These are phyloP conservation scores for Camillea tinctor DNA, from an alignment of 2,329 filamentous ascomycete species.

Conservation along the genomic window DNA sequence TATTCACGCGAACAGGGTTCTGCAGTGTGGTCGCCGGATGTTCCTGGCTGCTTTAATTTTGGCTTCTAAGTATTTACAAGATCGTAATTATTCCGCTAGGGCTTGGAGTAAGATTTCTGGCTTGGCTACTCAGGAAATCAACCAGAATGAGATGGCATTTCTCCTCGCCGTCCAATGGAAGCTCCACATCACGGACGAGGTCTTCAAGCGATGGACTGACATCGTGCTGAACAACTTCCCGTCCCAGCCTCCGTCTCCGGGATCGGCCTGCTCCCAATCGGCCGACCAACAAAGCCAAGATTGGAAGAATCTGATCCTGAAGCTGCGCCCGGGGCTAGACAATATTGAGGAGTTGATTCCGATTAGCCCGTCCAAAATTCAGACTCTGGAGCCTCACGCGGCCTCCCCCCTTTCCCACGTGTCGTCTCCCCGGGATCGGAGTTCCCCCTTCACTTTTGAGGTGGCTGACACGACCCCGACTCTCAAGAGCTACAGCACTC, in stretches of 20 bases:
- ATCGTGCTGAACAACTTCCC: conserved; percentile 85
- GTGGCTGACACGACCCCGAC: conserved; percentile 41
- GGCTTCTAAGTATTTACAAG: conserved; percentile 96
- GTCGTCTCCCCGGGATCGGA: conserved; percentile 41
- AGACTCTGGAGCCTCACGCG: conserved; percentile 36
- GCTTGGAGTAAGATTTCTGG: conserved; percentile 99
- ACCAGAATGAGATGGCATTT: conserved; percentile 93
- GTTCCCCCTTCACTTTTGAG: conserved; percentile 35
- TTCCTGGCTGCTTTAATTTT: conserved; percentile 93
- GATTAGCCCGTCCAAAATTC: conserved; percentile 28
- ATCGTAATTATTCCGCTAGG: conserved; percentile 94
- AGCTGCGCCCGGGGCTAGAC: conserved; percentile 55
- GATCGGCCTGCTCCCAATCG: conserved; percentile 39
- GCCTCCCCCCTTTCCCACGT: conserved; percentile 44
- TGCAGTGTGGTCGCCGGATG: conserved; percentile 97
- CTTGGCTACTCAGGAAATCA: conserved; percentile 90
- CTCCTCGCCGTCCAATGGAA: conserved; percentile 89
- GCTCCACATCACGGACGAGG: conserved; percentile 84
- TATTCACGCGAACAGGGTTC: conserved; percentile 68
- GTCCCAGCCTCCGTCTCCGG: conserved; percentile 55
- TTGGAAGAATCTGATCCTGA: conserved; percentile 59
- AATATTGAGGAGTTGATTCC: conserved; percentile 56
- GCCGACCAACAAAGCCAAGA: conserved; percentile 49
- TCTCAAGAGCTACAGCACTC: conserved; percentile 41
- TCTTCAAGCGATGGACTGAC: conserved; percentile 92